Evolutionary conservation across 2,329 filamentous ascomycete species (phyloP).

Genomic region (Amauroascus verrucosus): DNA sequence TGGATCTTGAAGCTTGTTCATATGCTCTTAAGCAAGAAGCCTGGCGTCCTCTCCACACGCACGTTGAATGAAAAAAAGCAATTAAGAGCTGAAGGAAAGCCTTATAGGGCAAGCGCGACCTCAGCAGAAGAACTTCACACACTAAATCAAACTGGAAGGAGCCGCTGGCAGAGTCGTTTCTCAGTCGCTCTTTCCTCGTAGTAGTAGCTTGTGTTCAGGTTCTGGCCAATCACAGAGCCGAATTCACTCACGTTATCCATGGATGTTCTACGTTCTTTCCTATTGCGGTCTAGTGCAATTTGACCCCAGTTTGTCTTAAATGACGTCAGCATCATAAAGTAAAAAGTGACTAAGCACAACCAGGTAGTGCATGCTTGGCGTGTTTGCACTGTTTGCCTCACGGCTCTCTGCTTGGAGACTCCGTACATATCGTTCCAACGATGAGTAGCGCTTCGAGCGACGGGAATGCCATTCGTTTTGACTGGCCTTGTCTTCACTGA

Average conservation of each 20-base stretch:
- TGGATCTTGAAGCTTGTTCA: neutral
- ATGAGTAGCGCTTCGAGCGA: no score
- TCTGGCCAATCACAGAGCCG: constrained; percentile 2
- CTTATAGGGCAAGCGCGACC: neutral
- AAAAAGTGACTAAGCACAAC: neutral
- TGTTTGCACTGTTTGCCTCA: neutral
- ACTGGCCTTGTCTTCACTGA: neutral
- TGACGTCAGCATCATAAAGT: neutral
- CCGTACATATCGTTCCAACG: no score
- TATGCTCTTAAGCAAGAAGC: no score
- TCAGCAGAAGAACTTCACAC: no score
- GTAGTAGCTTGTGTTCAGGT: neutral
- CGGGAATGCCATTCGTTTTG: neutral
- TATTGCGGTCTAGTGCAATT: neutral
- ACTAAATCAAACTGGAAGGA: no score
- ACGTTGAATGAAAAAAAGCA: neutral
- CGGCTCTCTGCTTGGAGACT: no score
- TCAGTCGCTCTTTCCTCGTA: neutral
- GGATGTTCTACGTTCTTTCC: neutral
- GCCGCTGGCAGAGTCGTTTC: neutral
- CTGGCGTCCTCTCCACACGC: neutral
- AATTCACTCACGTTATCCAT: constrained; percentile 6
- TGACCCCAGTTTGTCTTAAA: neutral
- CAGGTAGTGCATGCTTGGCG: neutral
- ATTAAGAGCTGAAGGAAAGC: neutral